These are phyloP conservation scores for Gastrodia elata DNA, from an alignment of 106 monocot genomes.

Conservation along the genomic window DNA sequence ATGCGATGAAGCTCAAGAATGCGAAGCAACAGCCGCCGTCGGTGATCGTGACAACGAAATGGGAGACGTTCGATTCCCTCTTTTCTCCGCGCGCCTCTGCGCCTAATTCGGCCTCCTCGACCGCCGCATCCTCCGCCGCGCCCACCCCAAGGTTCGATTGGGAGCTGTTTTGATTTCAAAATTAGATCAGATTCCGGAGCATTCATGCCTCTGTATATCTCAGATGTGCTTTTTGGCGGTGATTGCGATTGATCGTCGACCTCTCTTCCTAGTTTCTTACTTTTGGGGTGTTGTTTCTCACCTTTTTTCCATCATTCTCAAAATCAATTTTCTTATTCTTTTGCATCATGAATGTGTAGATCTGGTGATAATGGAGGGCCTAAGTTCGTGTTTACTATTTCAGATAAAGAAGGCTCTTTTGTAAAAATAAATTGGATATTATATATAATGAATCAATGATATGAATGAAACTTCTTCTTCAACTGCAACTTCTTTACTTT, in stretches of 20 bases:
- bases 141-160: slow-evolving; percentile 11
- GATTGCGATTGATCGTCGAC: background rate
- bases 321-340: slow-evolving; percentile 5
- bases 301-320: background rate
- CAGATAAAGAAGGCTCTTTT: background rate
- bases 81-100: slow-evolving; percentile 12
- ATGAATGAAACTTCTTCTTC: too few species aligned
- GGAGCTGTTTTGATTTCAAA: slow-evolving; percentile 3
- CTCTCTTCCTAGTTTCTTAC: background rate
- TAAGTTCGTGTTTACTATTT: background rate
- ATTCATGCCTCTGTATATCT: slow-evolving; percentile 5
- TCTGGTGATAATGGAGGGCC: background rate
- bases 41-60: slow-evolving; percentile 17
- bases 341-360: background rate
- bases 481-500: background rate
- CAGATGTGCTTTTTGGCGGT: background rate
- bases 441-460: slow-evolving; percentile 2
- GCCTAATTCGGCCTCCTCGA: slow-evolving; percentile 4
- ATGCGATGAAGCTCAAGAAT: slow-evolving; percentile 42
- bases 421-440: background rate
- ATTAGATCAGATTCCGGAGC: background rate
- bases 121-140: slow-evolving; percentile 9
- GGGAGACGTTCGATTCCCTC: slow-evolving; percentile 33
- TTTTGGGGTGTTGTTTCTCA: background rate
- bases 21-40: slow-evolving; percentile 14